A percentile compares a stretch with the other conserved stretches of the same genome.
These are phyloP conservation scores for Trypanosoma congolense DNA, from an alignment of 208 protist genomes.

Conservation along the genomic window DNA sequence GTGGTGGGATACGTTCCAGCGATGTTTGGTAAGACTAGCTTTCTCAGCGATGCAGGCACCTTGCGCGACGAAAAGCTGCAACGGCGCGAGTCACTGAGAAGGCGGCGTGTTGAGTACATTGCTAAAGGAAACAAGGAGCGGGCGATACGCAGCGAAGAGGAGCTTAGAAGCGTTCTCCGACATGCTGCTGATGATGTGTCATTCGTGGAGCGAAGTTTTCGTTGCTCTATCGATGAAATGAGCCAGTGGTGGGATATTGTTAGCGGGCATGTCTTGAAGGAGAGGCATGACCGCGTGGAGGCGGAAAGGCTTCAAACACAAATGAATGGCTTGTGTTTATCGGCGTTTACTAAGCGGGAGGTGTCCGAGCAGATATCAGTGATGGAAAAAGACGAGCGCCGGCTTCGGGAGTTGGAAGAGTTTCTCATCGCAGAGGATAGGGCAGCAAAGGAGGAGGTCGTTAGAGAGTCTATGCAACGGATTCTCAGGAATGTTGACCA, in stretches of 20 bases:
- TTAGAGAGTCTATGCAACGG: slow-evolving; percentile 26
- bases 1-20: background rate
- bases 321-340: slow-evolving; percentile 46
- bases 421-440: slow-evolving; percentile 19
- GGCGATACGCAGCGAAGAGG: slow-evolving; percentile 8
- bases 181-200: slow-evolving; percentile 25
- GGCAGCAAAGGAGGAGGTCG: slow-evolving; percentile 16
- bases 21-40: slow-evolving; percentile 35
- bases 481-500: slow-evolving; percentile 24
- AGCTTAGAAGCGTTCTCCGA: slow-evolving; percentile 25
- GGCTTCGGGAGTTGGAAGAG: slow-evolving; percentile 39
- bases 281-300: slow-evolving; percentile 42
- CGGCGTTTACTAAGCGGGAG: slow-evolving; percentile 39
- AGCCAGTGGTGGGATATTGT: slow-evolving; percentile 68
- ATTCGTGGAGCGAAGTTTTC: slow-evolving; percentile 44
- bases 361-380: slow-evolving; percentile 35
- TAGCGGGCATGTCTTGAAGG: slow-evolving; percentile 60
- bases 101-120: slow-evolving; percentile 51
- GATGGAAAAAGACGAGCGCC: slow-evolving; percentile 44
- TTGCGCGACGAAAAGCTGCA: slow-evolving; percentile 31
- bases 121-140: slow-evolving; percentile 16
- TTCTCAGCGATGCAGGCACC: slow-evolving; percentile 26
- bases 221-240: slow-evolving; percentile 40
- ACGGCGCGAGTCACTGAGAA: slow-evolving; percentile 27
- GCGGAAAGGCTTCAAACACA: slow-evolving; percentile 29